Conservation (phyloP, 2,329 filamentous ascomycete genomes). For the Aphanocladium album region DNA sequence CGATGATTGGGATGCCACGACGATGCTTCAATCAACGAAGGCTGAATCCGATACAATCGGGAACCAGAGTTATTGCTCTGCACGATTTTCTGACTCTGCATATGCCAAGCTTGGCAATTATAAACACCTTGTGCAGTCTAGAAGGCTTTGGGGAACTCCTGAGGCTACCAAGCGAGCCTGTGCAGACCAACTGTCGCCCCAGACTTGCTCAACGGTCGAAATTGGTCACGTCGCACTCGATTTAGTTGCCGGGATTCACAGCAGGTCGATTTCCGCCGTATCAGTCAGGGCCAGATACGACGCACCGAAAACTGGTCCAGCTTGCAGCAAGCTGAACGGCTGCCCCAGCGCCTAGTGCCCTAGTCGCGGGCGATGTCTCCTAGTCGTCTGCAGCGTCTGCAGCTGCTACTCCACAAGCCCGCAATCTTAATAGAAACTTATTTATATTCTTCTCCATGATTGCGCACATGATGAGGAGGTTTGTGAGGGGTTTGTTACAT, state of each 20-base stretch:
- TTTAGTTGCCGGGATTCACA: background rate
- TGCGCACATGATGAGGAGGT: background rate
- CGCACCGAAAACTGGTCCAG: background rate
- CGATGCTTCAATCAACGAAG: too few relatives aligned
- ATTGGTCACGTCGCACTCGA: background rate
- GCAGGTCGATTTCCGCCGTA: background rate
- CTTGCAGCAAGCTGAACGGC: slow-evolving; percentile 4
- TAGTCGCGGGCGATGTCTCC: background rate
- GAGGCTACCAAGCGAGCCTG: too few relatives aligned
- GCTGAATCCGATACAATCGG: too few relatives aligned
- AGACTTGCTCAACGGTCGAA: background rate
- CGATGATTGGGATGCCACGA: too few relatives aligned
- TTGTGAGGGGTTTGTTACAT: background rate
- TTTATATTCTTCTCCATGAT: background rate
- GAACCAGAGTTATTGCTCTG: too few relatives aligned
- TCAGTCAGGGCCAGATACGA: background rate
- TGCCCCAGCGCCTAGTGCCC: background rate
- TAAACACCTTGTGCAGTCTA: too few relatives aligned
- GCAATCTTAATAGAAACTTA: background rate
- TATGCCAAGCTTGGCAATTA: too few relatives aligned
- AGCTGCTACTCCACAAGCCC: background rate
- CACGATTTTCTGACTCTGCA: too few relatives aligned
- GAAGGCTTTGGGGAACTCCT: too few relatives aligned
- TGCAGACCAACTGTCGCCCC: too few relatives aligned
- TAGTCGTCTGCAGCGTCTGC: slow-evolving; percentile 1